These are phyloP conservation scores for Venturia carpophila DNA, from an alignment of 2,329 filamentous ascomycete species.

Conservation along the genomic window DNA sequence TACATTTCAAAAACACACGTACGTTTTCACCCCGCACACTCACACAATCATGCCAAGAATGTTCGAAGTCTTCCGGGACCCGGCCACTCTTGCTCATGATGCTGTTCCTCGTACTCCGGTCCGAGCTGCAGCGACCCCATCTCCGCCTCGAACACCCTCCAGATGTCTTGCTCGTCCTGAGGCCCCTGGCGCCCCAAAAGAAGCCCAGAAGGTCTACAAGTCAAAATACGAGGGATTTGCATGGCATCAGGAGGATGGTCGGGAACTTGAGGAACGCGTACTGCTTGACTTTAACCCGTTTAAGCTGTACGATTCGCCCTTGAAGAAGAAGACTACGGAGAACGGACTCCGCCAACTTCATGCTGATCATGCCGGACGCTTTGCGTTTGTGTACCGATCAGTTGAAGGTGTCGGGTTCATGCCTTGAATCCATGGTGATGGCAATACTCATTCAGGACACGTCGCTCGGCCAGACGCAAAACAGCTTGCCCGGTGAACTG, in stretches of 20 bases:
- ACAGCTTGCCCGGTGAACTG: background rate
- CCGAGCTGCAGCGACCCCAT: background rate
- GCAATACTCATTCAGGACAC: background rate
- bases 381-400: background rate
- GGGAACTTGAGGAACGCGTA: background rate
- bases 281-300: background rate
- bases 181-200: background rate
- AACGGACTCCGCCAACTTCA: background rate
- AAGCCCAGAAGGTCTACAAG: conserved; percentile 1
- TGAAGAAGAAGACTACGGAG: background rate
- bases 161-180: background rate
- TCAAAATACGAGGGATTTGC: background rate
- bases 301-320: background rate
- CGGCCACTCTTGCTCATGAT: background rate
- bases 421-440: background rate
- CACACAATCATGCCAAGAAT: background rate
- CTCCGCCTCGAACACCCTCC: background rate
- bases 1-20: background rate
- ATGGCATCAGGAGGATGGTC: background rate
- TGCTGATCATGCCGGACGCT: background rate
- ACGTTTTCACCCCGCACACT: background rate
- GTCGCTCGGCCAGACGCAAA: background rate
- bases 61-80: conserved; percentile 6
- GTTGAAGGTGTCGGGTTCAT: background rate
- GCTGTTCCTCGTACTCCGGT: background rate